A percentile compares a stretch with the other conserved stretches of the same genome.
Evolutionary conservation across 2,329 filamentous ascomycete species (phyloP).

Genomic region (Alternaria viburni): DNA sequence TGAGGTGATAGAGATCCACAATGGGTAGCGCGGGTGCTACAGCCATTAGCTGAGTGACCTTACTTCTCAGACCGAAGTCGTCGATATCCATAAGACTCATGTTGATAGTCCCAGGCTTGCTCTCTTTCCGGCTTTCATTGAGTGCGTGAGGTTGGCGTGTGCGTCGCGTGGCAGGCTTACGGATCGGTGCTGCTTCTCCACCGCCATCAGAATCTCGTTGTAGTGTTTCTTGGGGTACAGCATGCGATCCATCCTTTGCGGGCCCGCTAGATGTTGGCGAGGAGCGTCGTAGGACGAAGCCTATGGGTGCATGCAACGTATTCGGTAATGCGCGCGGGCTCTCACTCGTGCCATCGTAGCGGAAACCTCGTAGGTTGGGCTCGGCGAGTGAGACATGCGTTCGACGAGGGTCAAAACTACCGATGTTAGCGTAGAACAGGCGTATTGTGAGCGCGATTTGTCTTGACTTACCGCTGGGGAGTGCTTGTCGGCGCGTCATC

Average conservation of each 20-base stretch:
- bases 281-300: neutral
- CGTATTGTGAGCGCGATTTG: neutral
- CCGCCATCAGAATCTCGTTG: neutral
- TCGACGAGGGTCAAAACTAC: neutral
- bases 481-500: neutral
- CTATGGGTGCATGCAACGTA: neutral
- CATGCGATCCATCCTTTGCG: neutral
- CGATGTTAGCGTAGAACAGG: neutral
- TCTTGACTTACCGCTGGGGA: neutral
- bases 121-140: neutral
- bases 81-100: constrained; percentile 21
- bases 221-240: neutral
- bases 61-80: constrained; percentile 14
- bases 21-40: constrained; percentile 23
- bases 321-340: neutral
- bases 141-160: neutral
- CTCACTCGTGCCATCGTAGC: neutral
- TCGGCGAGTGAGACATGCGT: neutral
- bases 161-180: neutral
- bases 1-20: constrained; percentile 20
- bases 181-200: neutral
- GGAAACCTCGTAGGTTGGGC: neutral
- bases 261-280: neutral
- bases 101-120: neutral
- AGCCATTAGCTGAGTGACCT: constrained; percentile 26